Percentiles rank a stretch among this genome's conserved stretches.
These are phyloP conservation scores for Colletotrichum orbiculare DNA, from an alignment of 2,329 filamentous ascomycete species.

Conservation along the genomic window DNA sequence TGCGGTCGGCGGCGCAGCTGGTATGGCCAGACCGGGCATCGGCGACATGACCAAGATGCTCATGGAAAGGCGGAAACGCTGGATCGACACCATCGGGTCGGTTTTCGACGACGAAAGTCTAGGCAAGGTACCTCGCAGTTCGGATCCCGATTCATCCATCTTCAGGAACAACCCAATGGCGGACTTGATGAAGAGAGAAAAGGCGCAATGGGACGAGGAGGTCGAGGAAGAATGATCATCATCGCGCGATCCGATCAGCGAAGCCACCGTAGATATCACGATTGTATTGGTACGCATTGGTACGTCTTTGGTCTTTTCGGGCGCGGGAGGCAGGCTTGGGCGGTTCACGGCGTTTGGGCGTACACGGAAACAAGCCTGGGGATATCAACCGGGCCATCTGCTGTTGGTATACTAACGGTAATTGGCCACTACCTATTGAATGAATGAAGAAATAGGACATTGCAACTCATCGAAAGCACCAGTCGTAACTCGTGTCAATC, in stretches of 20 bases:
- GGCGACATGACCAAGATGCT: slow-evolving; percentile 91
- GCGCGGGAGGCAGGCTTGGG: slow-evolving; percentile 8
- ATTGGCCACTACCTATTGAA: background rate
- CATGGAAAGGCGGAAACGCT: slow-evolving; percentile 90
- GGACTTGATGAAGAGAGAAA: slow-evolving; percentile 77
- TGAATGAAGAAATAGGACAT: background rate
- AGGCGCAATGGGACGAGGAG: slow-evolving; percentile 85
- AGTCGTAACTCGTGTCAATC: no score
- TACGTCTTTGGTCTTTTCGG: no score
- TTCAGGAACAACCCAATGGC: slow-evolving; percentile 81
- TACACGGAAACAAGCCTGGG: slow-evolving; percentile 12
- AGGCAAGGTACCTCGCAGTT: slow-evolving; percentile 73
- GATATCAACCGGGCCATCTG: background rate
- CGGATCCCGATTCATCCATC: slow-evolving; percentile 74
- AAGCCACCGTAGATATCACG: no score
- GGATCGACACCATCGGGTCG: slow-evolving; percentile 90
- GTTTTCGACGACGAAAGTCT: slow-evolving; percentile 89
- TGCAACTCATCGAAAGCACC: no score
- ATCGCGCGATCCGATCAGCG: no score
- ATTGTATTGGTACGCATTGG: no score
- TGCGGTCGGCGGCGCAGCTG: slow-evolving; percentile 64
- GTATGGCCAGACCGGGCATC: slow-evolving; percentile 80
- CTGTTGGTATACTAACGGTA: no score
- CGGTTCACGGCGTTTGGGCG: slow-evolving; percentile 28
- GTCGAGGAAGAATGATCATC: slow-evolving; percentile 70